Base-by-base conservation (phyloP, 768 basidiomycete genomes). In the Amanita thiersii region DNA sequence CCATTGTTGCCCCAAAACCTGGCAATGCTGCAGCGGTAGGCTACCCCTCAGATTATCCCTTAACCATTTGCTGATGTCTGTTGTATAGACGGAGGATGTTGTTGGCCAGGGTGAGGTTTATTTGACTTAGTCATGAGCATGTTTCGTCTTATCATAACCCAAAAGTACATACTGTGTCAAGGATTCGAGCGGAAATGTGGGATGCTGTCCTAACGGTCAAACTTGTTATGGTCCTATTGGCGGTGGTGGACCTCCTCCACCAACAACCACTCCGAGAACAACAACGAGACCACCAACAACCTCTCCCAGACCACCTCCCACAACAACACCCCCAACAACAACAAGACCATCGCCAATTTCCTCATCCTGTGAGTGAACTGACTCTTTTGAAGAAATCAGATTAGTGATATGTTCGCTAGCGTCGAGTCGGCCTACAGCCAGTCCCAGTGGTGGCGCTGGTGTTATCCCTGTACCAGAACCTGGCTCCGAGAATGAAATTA, bases 141-240 rank as follows among this genome's bases (percentile, higher is more conserved):
- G 11, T 6, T 9, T 20, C 6, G 8, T 14, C 18, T 32, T 9
- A 30, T 14, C 14, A 33, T 24, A 20, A 18, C 24, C 8, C 12
- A 10, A 23, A 14, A 41, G 40, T 11, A 20, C 29, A 5, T 32
- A 33, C 31, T 41, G 31, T 30, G 40, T 41, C 18, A 6, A 32
- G 21, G 40, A 23, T 3, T 24, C 40, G 10, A 20, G 33, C 19
- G 31, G 18, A 23, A 8, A 4, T 5, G 17, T 31, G 3, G 40
- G 40, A 8, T 43, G 41, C 24, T 43, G 41, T 28, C 32, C 33
- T 12, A 36, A 26, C 12, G 41, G 41, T 5, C 5, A 17, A 17
- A 43, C 33, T 26, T 36, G 41, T 25, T 41, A 32, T n/a, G 40
- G 40, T 33, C 40, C 40, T 4, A 20, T 31, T 32, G 39, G 28